These are phyloP conservation scores for Eucalyptus erythrocorys DNA, from an alignment of 345 rosid genomes.

Conservation along the genomic window DNA sequence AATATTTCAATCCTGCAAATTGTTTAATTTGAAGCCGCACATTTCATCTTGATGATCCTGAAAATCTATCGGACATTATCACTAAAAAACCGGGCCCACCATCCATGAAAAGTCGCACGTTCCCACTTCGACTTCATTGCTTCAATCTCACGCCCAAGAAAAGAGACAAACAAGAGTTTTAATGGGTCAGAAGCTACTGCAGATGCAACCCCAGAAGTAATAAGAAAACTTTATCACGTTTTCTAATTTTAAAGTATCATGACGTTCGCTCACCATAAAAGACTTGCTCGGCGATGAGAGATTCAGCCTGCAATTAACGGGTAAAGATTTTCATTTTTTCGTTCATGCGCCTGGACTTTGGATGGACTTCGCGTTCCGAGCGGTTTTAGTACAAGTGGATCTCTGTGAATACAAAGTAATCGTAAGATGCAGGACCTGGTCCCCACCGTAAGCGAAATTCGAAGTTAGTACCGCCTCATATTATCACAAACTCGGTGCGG, in stretches of 20 bases:
- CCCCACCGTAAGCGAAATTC: too few species aligned
- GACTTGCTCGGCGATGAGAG: neutral
- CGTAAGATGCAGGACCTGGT: too few species aligned
- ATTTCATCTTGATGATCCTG: too few species aligned
- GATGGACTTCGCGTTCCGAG: neutral
- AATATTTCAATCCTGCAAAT: neutral
- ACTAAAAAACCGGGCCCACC: neutral
- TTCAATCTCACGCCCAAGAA: neutral
- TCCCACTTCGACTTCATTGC: neutral
- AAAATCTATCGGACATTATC: neutral
- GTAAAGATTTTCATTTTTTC: neutral
- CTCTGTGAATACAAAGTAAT: too few species aligned
- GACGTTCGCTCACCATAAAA: neutral
- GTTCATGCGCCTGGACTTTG: neutral
- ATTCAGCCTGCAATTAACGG: neutral
- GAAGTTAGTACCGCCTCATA: too few species aligned
- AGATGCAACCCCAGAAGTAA: neutral
- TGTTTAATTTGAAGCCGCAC: too few species aligned
- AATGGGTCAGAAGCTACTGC: neutral
- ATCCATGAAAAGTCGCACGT: neutral
- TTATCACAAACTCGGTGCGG: fast-evolving
- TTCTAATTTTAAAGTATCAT: neutral
- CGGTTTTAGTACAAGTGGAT: neutral
- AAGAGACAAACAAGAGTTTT: neutral
- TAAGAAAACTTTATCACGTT: neutral